Percentiles rank a stretch among this genome's conserved stretches.
Conservation (phyloP, 2,329 filamentous ascomycete species). For the Calonectria pseudoturangicola region DNA sequence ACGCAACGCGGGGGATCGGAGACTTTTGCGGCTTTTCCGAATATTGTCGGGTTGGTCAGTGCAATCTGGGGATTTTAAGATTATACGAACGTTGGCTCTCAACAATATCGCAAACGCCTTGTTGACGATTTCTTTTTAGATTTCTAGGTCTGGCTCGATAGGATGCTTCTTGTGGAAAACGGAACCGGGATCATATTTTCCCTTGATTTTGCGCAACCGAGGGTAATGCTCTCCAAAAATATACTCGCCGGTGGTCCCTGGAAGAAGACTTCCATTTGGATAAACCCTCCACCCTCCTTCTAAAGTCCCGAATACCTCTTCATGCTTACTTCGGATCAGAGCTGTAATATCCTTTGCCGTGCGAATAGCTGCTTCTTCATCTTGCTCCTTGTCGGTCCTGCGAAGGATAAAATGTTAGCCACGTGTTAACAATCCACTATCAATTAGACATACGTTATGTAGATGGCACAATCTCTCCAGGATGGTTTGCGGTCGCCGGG, state of each 20-base stretch:
- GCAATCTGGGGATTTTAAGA: too few relatives aligned
- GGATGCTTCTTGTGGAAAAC: constrained; percentile 15
- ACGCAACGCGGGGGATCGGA: too few relatives aligned
- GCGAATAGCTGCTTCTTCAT: constrained; percentile 8
- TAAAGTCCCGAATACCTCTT: background rate
- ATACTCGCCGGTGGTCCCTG: constrained; percentile 10
- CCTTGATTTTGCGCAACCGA: constrained; percentile 2
- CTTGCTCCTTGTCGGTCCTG: background rate
- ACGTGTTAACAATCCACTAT: background rate
- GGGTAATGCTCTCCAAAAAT: constrained; percentile 11
- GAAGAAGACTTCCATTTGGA: background rate
- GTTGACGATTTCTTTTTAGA: too few relatives aligned
- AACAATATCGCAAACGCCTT: too few relatives aligned
- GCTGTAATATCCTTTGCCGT: background rate
- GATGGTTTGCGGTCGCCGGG: background rate
- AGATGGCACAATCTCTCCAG: constrained; percentile 17
- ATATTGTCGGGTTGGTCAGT: too few relatives aligned
- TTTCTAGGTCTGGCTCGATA: background rate
- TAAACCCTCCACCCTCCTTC: constrained; percentile 6
- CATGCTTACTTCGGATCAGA: constrained; percentile 4
- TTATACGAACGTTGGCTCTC: too few relatives aligned
- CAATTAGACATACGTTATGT: background rate
- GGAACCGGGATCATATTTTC: background rate
- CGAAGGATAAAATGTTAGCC: background rate
- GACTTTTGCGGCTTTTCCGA: too few relatives aligned